A percentile compares a stretch with the other conserved stretches of the same genome.
Conservation (phyloP, 805 yeast genomes). For the Brettanomyces sp. region DNA sequence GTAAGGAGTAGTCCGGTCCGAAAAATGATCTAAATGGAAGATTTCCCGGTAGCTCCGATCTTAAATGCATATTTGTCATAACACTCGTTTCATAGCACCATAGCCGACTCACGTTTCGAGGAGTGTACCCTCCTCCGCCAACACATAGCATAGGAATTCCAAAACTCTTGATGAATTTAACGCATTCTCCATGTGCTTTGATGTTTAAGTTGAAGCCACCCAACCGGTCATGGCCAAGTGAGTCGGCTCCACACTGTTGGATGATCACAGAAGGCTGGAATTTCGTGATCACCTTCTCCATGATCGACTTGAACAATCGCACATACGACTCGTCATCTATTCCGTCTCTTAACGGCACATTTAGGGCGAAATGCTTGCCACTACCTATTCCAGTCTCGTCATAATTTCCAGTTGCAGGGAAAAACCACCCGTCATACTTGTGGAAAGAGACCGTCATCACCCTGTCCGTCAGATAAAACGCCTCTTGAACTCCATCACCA, state of each 20-base stretch:
- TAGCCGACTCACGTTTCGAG: conserved; percentile 84
- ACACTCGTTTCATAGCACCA: conserved; percentile 97
- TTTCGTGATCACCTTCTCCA: conserved; percentile 84
- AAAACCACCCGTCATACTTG: conserved; percentile 87
- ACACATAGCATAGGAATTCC: conserved; percentile 84
- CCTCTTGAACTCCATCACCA: conserved; percentile 98
- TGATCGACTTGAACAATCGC: conserved; percentile 67
- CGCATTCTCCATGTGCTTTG: conserved; percentile 93
- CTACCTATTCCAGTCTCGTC: conserved; percentile 84
- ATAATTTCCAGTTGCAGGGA: conserved; percentile 94
- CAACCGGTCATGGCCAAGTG: conserved; percentile 83
- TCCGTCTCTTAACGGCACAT: conserved; percentile 91
- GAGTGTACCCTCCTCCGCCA: conserved; percentile 98
- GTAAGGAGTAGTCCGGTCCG: conserved; percentile 85
- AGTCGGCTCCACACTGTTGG: conserved; percentile 96
- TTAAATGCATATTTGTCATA: conserved; percentile 68
- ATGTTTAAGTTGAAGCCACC: conserved; percentile 92
- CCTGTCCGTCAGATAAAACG: conserved; percentile 87
- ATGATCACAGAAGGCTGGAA: conserved; percentile 92
- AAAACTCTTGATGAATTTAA: conserved; percentile 76
- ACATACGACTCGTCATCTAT: conserved; percentile 86
- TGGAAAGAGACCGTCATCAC: conserved; percentile 96
- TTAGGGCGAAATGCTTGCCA: conserved; percentile 81
- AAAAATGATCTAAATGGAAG: conserved; percentile 76
- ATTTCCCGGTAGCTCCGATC: conserved; percentile 62